Evolutionary conservation across 352 stramenopile genomes (phyloP), one percentile per base, ranked within the genome.

Genomic region (Phytopythium chamaehyphon): DNA sequence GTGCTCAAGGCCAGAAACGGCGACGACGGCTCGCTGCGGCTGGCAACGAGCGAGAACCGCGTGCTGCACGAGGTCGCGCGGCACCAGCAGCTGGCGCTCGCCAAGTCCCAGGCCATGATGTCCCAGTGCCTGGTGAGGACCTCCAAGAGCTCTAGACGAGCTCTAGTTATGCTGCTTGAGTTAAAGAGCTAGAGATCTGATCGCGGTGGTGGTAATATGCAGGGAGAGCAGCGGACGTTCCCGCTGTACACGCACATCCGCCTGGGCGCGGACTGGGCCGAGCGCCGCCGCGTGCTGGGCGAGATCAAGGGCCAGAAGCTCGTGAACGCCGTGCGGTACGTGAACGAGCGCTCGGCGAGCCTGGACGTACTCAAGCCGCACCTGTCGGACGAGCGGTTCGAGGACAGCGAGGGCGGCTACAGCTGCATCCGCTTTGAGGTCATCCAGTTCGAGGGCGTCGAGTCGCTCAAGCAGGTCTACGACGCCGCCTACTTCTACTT

Each of bases 401-500:
- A 64, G 51, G 55, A 54, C 11, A 39, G 64, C 2, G 52, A 71
- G 7, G 66, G 63, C 22, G 61, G 63, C 36, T 57, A 69, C 45
- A 63, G 50, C 45, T 63, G 39, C 8, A 18, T 61, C 0, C 55
- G 56, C 16, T 60, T 65, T 21, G 59, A 50, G 7, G 45, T 62
- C 12, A 54, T 65, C 15, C 60, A 56, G 19, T 66, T 79, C 23
- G 45, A 47, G 7, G 66, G 66, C 0, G 59, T 71, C 14, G 31
- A 47, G 28, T 76, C 57, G 22, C 54, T 75, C 12, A 35, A 63
- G 42, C 57, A 69, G 45, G 65, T 71, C 48, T 76, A 57, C 37
- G 66, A 79, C 18, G 69, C 66, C 9, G 23, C 65, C 6, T 50
- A 55, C 37, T 80, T 69, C 44, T 73, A 63, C 44, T 57, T 75